Base-by-base conservation (phyloP, 2,329 filamentous ascomycete genomes). In the Cladosporium sphaerospermum region DNA sequence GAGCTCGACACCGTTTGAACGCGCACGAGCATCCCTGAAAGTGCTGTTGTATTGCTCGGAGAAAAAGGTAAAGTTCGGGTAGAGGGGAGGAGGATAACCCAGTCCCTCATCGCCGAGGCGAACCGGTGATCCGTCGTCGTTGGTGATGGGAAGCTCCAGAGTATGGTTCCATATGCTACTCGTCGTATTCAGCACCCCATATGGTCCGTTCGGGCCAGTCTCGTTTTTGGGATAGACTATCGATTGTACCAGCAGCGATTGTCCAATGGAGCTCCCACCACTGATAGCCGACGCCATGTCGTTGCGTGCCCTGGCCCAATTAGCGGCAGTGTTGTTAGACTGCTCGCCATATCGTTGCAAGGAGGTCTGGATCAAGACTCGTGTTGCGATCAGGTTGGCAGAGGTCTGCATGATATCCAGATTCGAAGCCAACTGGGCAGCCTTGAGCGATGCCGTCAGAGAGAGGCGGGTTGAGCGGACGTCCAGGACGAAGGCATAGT, bases 391-490 rank as follows among this genome's bases (percentile, higher is more conserved):
- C 52, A 86, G 85, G 52, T 78, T 76, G 64, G 84, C 86, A 55
- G 83, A 85, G 32, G 86, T 86, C 71, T 90, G 82, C 60, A 95
- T 82, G 48, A 96, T 78, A 48, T 88, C 78, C 52, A 96, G 79
- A 66, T 89, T 87, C 49, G 88, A 85, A 5, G 86, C 77, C 57
- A 96, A 79, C 65, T 92, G 86, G 31, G 87, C 84, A 16, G 90
- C 86, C 69, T 96, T 96, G 65, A 96, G 82, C 2, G 87, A 90
- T 6, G 91, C 91, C 1, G 89, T 89, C 57, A 96, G 77, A 23
- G 83, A 75, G 45, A 96, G 80, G 48, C 84, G 80, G 48, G 59
- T 58, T 3, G 68, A 76, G 68, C 77, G 75, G 53, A 85, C 75
- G 46, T 67, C 68, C 32, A 83, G 73, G 19, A 85, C 80, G 60